phyloP scores from a whole-genome alignment of 2,329 filamentous ascomycete genomes.

The Pseudogymnoascus sp. region DNA sequence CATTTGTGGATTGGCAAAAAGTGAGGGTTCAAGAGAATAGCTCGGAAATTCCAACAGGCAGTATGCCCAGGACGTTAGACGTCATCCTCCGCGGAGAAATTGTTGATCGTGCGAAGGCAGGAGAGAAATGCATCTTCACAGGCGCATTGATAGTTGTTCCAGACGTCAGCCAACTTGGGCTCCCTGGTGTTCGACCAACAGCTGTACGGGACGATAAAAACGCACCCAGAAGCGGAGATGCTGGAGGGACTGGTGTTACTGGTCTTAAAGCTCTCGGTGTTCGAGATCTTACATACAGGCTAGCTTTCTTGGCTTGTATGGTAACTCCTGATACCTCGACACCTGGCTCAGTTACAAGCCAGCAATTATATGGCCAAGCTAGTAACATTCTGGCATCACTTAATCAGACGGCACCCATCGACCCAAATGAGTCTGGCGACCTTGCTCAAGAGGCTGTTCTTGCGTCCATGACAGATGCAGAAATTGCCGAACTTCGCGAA shows the following conservation, averaged over 20 bases:
- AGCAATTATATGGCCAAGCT: conserved; percentile 63
- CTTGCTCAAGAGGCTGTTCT: conserved; percentile 82
- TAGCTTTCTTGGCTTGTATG: conserved; percentile 98
- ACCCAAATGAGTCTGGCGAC: conserved; percentile 65
- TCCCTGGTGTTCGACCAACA: conserved; percentile 77
- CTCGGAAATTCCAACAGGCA: conserved; percentile 94
- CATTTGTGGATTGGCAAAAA: conserved; percentile 99
- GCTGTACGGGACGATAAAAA: conserved; percentile 76
- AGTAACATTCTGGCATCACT: conserved; percentile 79
- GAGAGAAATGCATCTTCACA: conserved; percentile 97
- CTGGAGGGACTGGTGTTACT: conserved; percentile 73
- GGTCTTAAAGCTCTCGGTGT: conserved; percentile 91
- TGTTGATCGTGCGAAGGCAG: conserved; percentile 92
- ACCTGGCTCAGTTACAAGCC: conserved; percentile 64
- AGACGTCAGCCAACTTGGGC: conserved; percentile 87
- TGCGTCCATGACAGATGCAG: conserved; percentile 72
- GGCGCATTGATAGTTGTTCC: conserved; percentile 94
- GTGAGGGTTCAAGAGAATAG: conserved; percentile 97
- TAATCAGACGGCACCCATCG: conserved; percentile 61
- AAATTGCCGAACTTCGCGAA: conserved; percentile 83
- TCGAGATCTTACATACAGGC: conserved; percentile 84
- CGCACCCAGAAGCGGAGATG: conserved; percentile 65
- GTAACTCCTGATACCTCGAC: conserved; percentile 81
- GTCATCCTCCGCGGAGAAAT: conserved; percentile 95
- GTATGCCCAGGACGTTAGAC: conserved; percentile 97